A percentile compares a stretch with the other conserved stretches of the same genome.
Conservation (phyloP, 306 rosid genomes). For the Quercus mongolica region DNA sequence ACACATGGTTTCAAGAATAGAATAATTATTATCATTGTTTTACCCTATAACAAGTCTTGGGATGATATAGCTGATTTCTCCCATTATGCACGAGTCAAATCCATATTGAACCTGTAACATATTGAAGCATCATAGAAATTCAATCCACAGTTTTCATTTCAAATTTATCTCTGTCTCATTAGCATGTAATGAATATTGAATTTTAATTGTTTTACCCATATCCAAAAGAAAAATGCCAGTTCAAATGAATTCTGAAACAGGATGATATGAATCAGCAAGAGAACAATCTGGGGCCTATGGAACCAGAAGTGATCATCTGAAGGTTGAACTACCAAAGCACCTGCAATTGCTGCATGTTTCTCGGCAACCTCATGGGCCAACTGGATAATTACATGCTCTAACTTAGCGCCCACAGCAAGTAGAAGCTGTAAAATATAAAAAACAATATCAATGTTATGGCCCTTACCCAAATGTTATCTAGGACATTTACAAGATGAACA, state of each 20-base stretch:
- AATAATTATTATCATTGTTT: background rate
- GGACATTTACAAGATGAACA: background rate
- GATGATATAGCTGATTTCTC: slow-evolving; percentile 21
- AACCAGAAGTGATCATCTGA: slow-evolving; percentile 38
- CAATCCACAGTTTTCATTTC: background rate
- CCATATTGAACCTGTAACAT: slow-evolving; percentile 29
- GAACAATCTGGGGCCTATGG: slow-evolving; percentile 29
- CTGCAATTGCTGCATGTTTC: slow-evolving; percentile 34
- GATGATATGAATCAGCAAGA: slow-evolving; percentile 26
- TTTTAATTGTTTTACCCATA: slow-evolving; percentile 10
- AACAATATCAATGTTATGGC: background rate
- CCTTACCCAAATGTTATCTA: background rate
- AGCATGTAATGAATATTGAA: background rate
- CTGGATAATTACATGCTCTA: slow-evolving; percentile 34
- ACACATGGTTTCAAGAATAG: background rate
- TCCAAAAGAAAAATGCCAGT: slow-evolving; percentile 36
- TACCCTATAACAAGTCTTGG: slow-evolving; percentile 41
- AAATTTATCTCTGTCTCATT: background rate
- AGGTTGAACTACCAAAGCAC: slow-evolving; percentile 30
- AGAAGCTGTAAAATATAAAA: slow-evolving; percentile 18
- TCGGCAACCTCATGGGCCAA: slow-evolving; percentile 37
- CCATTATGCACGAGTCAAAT: slow-evolving; percentile 38
- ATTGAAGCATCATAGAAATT: background rate
- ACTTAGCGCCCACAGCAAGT: slow-evolving; percentile 32
- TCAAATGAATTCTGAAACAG: slow-evolving; percentile 38